Base-by-base conservation (phyloP, 208 protist genomes). In the Sergeia podlipaevii region DNA sequence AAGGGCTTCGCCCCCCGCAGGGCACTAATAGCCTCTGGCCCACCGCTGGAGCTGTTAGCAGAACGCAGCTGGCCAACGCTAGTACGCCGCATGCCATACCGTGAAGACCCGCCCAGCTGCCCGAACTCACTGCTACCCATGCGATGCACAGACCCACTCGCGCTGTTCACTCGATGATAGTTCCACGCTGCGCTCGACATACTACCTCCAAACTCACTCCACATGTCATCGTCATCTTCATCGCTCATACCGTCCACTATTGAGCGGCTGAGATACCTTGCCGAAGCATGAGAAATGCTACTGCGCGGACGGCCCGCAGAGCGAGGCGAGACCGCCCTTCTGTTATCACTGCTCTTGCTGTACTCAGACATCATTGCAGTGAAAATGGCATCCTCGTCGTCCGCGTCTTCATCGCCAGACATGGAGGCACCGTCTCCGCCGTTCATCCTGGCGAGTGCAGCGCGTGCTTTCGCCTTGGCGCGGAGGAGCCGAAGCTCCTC, bases 131-230 rank as follows among this genome's bases (percentile, higher is more conserved):
- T 28, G 11, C 39, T 32, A 23, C 18, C 27, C n/a, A n/a, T n/a
- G 48, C 24, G 32, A 17, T 43, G 34, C 4, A 30, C 34, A n/a
- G 15, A 17, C 10, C 23, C 11, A 38, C 57, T 63, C 1, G 38
- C 4, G 28, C 57, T 47, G 33, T 54, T 62, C 6, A 27, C 27
- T 4, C 54, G 64, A 6, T 37, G 43, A 32, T 51, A 64, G 43
- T 50, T 52, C 47, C 54, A 63, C 6, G 54, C 38, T 3, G 54
- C 45, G 21, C 27, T 62, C 0, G 55, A 64, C 2, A 70, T 36
- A 13, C 39, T 30, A 48, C 62, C 59, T 17, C 45, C 58, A 30
- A 70, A 70, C 18, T 70, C 64, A 27, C 48, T 42, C 64, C 64
- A 70, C 20, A 34, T 43, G 15, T 63, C 49, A 0, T 55, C 64